Evolutionary conservation across 1,284 basidiomycete genomes (phyloP), one percentile per base, ranked within the genome.

Genomic region (Uromyces viciae-fabae): DNA sequence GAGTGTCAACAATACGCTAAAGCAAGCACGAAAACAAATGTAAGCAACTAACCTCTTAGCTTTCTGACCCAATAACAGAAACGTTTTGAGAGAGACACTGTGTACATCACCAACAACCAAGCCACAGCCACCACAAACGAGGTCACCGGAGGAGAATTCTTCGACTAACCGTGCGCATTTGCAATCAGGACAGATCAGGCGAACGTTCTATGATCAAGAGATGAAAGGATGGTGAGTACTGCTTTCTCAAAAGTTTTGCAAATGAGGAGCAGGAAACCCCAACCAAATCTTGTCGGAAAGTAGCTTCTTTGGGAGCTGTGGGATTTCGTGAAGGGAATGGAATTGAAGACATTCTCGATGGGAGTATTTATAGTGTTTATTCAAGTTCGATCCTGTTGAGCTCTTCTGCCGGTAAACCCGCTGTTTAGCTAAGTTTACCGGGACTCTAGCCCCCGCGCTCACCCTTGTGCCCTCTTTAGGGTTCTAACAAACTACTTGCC

Each of bases 71-170:
- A n/a, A n/a, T n/a, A n/a, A n/a, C n/a, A n/a, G n/a, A n/a, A n/a
- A n/a, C n/a, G n/a, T n/a, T n/a, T n/a, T n/a, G n/a, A n/a, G n/a
- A n/a, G n/a, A n/a, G n/a, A n/a, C n/a, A n/a, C n/a, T n/a, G n/a
- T 43, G 46, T 38, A 80, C 69, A 69, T 77, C 81, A 33, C 43
- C 72, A 11, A 25, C n/a, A 31, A 66, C 77, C 83, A 97, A 89
- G 83, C 97, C 97, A 89, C 97, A 99, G 83, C 91, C 91, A 83
- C 93, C 94, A 88, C 97, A 99, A 82, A 98, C 96, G 83, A 99
- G 90, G 87, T 99, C 97, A 84, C 97, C 97, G 83, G 93, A 93
- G 84, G 94, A 93, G 88, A 97, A 98, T 88, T 98, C 95, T 88
- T 99, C 97, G 84, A 95, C 90, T 84, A 99, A 94, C 83, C 96